These are phyloP conservation scores for Aureobasidium uvarum DNA, from an alignment of 2,329 filamentous ascomycete genomes.

Conservation along the genomic window DNA sequence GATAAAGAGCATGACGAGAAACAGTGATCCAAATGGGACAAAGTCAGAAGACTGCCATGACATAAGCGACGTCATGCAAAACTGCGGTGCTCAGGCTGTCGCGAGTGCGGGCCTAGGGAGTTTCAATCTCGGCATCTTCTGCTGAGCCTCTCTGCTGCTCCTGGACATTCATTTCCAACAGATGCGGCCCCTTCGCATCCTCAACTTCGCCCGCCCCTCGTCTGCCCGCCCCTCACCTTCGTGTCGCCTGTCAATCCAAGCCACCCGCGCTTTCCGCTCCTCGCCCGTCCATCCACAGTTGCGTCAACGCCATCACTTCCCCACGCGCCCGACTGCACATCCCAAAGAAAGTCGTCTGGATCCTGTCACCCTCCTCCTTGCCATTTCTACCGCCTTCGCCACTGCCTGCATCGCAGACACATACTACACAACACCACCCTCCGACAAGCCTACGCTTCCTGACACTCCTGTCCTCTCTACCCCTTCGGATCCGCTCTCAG, in stretches of 20 bases:
- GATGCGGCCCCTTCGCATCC: constrained; percentile 14
- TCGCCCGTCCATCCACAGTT: background rate
- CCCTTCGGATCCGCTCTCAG: background rate
- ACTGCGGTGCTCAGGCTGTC: background rate
- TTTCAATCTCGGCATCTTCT: constrained; percentile 11
- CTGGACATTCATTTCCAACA: background rate
- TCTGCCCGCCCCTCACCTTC: background rate
- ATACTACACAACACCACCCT: constrained; percentile 24
- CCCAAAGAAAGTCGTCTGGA: constrained; percentile 30
- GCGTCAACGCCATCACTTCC: background rate
- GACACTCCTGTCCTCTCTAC: constrained; percentile 22
- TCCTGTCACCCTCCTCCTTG: constrained; percentile 31
- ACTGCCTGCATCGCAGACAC: constrained; percentile 31
- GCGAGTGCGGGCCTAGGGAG: background rate
- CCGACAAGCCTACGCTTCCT: constrained; percentile 18
- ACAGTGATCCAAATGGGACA: background rate
- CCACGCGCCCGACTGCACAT: constrained; percentile 5
- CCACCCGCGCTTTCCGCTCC: background rate
- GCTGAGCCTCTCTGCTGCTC: constrained; percentile 8
- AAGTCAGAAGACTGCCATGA: background rate
- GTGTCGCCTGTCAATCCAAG: constrained; percentile 7
- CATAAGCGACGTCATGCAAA: background rate
- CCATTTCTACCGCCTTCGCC: constrained; percentile 30
- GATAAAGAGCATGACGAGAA: background rate
- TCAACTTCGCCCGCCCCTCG: background rate